Evolutionary conservation across 2,329 filamentous ascomycete species (phyloP).

Genomic region (Graphilbum fragrans): DNA sequence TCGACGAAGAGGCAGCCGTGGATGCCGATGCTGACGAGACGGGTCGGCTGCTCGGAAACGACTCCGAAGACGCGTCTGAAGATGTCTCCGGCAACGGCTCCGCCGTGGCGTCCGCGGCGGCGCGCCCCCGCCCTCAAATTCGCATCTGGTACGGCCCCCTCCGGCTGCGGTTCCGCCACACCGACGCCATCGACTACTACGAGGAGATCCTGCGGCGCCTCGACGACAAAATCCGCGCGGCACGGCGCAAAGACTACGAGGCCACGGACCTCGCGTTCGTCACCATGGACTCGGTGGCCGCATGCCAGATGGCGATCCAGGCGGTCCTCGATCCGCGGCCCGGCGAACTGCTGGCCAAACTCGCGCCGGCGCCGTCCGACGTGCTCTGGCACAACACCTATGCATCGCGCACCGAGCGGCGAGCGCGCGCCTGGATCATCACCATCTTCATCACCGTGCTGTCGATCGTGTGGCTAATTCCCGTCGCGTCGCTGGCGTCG

Average conservation of each 20-base stretch:
- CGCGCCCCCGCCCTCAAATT: slow-evolving; percentile 52
- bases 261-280: slow-evolving; percentile 84
- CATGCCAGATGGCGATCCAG: slow-evolving; percentile 91
- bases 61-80: slow-evolving; percentile 20
- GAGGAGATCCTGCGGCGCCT: slow-evolving; percentile 70
- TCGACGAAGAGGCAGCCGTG: background rate
- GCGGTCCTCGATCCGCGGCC: slow-evolving; percentile 86
- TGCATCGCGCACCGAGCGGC: slow-evolving; percentile 57
- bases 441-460: slow-evolving; percentile 73
- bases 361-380: slow-evolving; percentile 79
- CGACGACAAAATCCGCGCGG: slow-evolving; percentile 59
- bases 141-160: slow-evolving; percentile 71
- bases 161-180: slow-evolving; percentile 54
- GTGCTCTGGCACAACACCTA: slow-evolving; percentile 97
- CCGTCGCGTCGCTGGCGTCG: slow-evolving; percentile 68
- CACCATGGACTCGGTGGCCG: slow-evolving; percentile 91
- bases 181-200: slow-evolving; percentile 92
- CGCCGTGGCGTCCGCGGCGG: too few species aligned
- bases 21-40: background rate
- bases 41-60: slow-evolving; percentile 19
- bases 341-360: slow-evolving; percentile 70
- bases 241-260: slow-evolving; percentile 63
- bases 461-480: slow-evolving; percentile 77
- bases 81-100: too few species aligned
- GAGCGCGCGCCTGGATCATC: slow-evolving; percentile 70